phyloP scores from a whole-genome alignment of 306 rosid genomes.

The Lotus japonicus region DNA sequence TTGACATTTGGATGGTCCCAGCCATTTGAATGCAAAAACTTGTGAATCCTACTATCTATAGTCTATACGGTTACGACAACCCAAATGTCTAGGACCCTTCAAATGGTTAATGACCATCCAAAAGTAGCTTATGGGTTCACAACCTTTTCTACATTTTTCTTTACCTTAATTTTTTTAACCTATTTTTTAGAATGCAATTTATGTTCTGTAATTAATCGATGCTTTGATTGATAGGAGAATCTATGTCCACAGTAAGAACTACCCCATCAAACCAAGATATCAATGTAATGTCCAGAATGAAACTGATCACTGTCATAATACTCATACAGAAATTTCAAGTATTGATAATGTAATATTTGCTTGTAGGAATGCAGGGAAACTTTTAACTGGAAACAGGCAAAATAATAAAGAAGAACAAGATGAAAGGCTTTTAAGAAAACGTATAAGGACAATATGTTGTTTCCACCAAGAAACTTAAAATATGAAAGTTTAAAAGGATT shows the following conservation, averaged over 20 bases:
- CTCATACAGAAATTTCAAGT: not conserved
- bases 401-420: too few species aligned
- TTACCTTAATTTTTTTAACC: not conserved
- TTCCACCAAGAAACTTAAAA: not conserved
- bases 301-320: not conserved
- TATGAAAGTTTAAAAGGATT: not conserved
- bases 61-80: too few species aligned
- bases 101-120: too few species aligned
- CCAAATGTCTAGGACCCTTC: too few species aligned
- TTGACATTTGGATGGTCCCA: too few species aligned
- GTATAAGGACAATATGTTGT: not conserved
- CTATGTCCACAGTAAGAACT: not conserved
- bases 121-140: not conserved
- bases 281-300: not conserved
- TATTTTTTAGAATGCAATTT: too few species aligned
- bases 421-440: too few species aligned
- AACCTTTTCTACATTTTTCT: not conserved
- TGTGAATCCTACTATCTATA: too few species aligned
- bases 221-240: not conserved
- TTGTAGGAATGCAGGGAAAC: not conserved
- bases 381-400: not conserved
- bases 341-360: not conserved
- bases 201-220: not conserved
- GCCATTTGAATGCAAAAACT: too few species aligned
- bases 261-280: not conserved